These are phyloP conservation scores for Acrocalymma vagum DNA, from an alignment of 2,329 filamentous ascomycete genomes.

Conservation along the genomic window DNA sequence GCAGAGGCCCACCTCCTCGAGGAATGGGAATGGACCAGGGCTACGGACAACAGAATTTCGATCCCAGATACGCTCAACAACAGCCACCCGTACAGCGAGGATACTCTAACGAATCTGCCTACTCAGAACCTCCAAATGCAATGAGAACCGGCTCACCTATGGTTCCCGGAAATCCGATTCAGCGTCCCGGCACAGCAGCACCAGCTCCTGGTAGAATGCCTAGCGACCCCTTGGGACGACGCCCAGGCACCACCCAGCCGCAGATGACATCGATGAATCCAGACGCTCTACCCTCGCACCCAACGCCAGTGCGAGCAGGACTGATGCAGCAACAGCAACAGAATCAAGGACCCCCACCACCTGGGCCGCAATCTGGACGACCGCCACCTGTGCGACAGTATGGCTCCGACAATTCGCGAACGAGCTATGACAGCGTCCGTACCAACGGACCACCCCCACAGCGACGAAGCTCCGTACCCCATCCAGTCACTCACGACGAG, in stretches of 20 bases:
- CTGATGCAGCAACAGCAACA: conserved; percentile 49
- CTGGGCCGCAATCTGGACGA: conserved; percentile 43
- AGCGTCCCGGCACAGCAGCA: conserved; percentile 40
- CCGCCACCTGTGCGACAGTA: conserved; percentile 65
- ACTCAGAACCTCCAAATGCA: conserved; percentile 46
- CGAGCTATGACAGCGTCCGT: conserved; percentile 37
- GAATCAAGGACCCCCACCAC: conserved; percentile 29
- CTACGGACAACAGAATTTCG: conserved; percentile 29
- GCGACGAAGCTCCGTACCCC: conserved; percentile 31
- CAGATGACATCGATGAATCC: conserved; percentile 56
- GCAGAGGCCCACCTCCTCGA: conserved; percentile 35
- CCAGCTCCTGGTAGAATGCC: conserved; percentile 35
- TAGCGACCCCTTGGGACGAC: conserved; percentile 37
- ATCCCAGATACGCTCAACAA: conserved; percentile 36
- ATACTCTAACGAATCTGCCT: conserved; percentile 43
- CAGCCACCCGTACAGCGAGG: conserved; percentile 42
- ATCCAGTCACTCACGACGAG: conserved; percentile 79
- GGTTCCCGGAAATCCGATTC: conserved; percentile 32
- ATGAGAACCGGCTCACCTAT: conserved; percentile 40
- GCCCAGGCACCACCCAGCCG: conserved; percentile 51
- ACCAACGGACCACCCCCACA: conserved; percentile 19
- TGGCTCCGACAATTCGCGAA: conserved; percentile 50
- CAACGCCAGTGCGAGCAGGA: conserved; percentile 63
- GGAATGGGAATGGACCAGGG: conserved; percentile 31
- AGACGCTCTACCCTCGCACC: conserved; percentile 65